These are phyloP conservation scores for Kodamaea restingae DNA, from an alignment of 805 yeast species.

Conservation along the genomic window DNA sequence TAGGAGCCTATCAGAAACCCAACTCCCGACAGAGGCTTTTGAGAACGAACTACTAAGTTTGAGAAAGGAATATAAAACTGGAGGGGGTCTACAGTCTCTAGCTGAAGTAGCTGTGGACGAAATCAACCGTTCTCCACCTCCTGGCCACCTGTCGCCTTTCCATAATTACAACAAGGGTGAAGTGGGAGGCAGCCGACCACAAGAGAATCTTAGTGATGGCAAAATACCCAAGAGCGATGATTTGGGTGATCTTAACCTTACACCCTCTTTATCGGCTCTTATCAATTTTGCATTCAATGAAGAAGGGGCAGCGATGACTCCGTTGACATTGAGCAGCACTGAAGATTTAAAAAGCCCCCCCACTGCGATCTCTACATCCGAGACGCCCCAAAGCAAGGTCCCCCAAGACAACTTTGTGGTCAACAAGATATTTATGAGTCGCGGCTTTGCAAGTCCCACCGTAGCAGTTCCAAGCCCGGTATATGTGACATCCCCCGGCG, in stretches of 20 bases:
- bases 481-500: conserved; percentile 1
- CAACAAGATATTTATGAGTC: conserved; percentile 6
- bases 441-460: conserved; percentile 1
- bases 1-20: not conserved
- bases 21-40: conserved; percentile 4
- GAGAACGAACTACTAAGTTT: conserved; percentile 8
- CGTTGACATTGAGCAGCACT: conserved; percentile 5
- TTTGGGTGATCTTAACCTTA: conserved; percentile 21
- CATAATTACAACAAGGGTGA: not conserved
- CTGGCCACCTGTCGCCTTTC: not conserved
- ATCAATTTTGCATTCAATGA: conserved; percentile 31
- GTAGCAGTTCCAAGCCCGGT: conserved; percentile 5
- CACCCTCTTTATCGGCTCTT: conserved; percentile 38
- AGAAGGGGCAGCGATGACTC: conserved; percentile 12
- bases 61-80: conserved; percentile 12
- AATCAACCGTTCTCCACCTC: conserved; percentile 13
- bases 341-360: conserved; percentile 5
- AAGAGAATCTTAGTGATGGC: too few species aligned
- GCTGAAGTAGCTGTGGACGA: conserved; percentile 37
- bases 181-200: too few species aligned
- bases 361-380: not conserved
- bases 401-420: conserved; percentile 4
- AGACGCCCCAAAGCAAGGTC: too few species aligned
- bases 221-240: not conserved
- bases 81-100: conserved; percentile 24